These are phyloP conservation scores for Alloteropsis angusta DNA, from an alignment of 202 grass and related monocot genomes.

Conservation along the genomic window DNA sequence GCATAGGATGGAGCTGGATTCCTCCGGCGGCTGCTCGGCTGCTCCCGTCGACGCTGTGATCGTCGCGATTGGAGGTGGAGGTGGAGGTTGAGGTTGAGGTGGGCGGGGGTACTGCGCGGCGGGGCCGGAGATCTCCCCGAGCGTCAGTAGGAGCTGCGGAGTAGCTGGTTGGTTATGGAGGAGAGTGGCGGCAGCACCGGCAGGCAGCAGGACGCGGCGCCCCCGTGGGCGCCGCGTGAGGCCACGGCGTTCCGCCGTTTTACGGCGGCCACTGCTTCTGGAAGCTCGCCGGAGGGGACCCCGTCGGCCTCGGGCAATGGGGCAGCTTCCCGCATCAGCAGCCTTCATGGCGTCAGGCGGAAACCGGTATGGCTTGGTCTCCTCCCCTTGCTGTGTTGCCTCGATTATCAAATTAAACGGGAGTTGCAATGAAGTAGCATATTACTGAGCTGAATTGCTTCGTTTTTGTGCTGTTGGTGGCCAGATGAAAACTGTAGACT, in stretches of 20 bases:
- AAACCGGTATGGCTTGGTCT: constrained; percentile 47
- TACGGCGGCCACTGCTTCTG: neutral
- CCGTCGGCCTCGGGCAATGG: constrained; percentile 21
- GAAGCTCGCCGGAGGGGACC: neutral
- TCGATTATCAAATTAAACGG: neutral
- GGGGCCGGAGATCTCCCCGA: constrained; percentile 20
- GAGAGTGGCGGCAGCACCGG: neutral
- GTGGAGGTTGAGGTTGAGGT: neutral
- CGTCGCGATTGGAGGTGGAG: constrained; percentile 4
- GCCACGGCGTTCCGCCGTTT: constrained; percentile 34
- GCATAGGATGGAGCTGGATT: constrained; percentile 59
- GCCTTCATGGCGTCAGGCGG: constrained; percentile 36
- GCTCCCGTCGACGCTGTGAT: constrained; percentile 37
- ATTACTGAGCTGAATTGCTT: constrained; percentile 1
- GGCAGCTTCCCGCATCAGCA: constrained; percentile 30
- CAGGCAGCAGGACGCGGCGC: constrained; percentile 18
- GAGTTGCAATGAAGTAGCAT: neutral
- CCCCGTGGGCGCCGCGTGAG: constrained; percentile 35
- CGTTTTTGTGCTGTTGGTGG: neutral
- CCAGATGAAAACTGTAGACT: neutral
- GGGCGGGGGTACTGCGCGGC: constrained; percentile 7
- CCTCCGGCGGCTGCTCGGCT: constrained; percentile 34
- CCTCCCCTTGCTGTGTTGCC: neutral
- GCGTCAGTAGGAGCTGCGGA: constrained; percentile 1
- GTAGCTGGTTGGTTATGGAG: constrained; percentile 29